Evolutionary conservation across 768 basidiomycete genomes (phyloP), one percentile per base, ranked within the genome.

Genomic region (Dentipellis fragilis): DNA sequence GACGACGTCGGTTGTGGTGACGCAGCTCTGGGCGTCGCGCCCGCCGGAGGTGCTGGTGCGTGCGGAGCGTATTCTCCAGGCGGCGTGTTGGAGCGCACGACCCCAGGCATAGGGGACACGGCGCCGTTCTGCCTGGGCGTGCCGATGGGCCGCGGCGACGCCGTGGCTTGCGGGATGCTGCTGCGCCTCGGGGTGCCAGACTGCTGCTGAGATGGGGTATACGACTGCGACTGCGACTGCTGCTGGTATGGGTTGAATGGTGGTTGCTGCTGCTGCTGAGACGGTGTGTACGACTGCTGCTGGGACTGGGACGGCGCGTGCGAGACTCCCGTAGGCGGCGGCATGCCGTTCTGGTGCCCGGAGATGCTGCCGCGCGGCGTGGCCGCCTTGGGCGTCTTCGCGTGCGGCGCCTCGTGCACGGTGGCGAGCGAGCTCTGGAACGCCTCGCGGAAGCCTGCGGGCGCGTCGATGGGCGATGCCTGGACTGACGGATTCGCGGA

Each of bases 381-480:
- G 42, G 60, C 60, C 22, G 56, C 56, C 49, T 57, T 57, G 36
- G 61, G 59, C 40, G 57, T 57, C 49, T 50, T 60, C 21, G 56
- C 52, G 34, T 51, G 61, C 47, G 51, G 52, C 45, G 57, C 49
- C 23, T 57, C 58, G 40, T 54, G 56, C 10, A 57, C 54, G 10
- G 61, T 9, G 53, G 58, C 16, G 62, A 59, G 7, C 69, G 54
- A 11, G 69, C 69, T 37, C 52, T 67, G 8, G 57, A 55, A 10
- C 63, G 51, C 19, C 62, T 35, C 23, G 65, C 63, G 51, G 53
- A 56, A 29, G 58, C 57, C 58, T 22, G 70, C 62, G 16, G n/a
- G 71, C 64, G 34, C 64, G 57, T 60, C 66, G 52, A 51, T 70
- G 64, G 42, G 68, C 64, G 59, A 57, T 52, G 61, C 45, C 4